Base-by-base conservation (phyloP, 1,284 basidiomycete species). In the Irpex sp. region DNA sequence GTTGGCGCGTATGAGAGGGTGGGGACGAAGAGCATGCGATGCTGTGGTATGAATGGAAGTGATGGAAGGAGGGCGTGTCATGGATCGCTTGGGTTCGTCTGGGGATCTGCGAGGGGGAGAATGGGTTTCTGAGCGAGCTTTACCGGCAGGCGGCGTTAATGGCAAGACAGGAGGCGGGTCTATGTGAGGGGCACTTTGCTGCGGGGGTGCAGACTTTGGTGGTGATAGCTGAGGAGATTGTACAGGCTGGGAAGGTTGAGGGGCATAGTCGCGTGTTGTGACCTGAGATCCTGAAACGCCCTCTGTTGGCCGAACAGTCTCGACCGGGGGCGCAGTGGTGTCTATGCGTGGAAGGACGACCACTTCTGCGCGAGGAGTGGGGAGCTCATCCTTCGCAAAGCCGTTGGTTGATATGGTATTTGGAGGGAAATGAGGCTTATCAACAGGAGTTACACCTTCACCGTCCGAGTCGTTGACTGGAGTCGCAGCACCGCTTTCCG, bases 1-100 rank as follows among this genome's bases (percentile, higher is more conserved):
- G 65, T 85, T 80, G 8, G 87, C 87, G 59, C 88, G 85, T 64
- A 91, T 89, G 57, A 91, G 79, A 6, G 88, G 89, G 69, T 91
- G 88, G 0, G 86, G 88, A 19, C 86, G 85, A 57, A 87, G 73
- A 16, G 74, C 71, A 37, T 75, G 69, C 66, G 62, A 33, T 18
- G 62, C 64, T 56, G 73, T 74, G 61, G 77, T 76, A 53, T 74
- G 67, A 37, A 82, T 69, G 19, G 87, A 87, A 68, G 86, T 83
- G 18, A 75, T 81, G 4, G 88, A 89, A 36, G 86, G 79, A 12
- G 87, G 85, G 19, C 87, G 83, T n/a, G 84, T 77, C 67, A 74
- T 67, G 33, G 80, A 73, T 52, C 75, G 69, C 59, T 73, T 72
- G 48, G 69, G 67, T 55, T 70, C 66, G 57, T 68, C 35, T 60